Evolutionary conservation across 2,329 filamentous ascomycete genomes (phyloP).

Genomic region (Kalaharituber pfeilii): DNA sequence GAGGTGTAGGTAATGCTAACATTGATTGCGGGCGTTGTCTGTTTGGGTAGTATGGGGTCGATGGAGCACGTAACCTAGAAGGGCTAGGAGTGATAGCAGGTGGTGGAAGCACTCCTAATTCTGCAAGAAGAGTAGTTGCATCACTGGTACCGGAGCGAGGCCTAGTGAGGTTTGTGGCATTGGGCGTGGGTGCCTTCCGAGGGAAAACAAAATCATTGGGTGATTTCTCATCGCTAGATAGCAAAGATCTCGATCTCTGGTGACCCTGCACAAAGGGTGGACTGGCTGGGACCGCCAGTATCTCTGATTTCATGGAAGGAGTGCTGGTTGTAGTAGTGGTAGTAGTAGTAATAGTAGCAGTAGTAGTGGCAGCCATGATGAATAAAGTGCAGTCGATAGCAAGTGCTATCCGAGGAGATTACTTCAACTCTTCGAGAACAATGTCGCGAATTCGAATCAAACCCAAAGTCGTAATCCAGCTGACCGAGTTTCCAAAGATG

Average conservation of each 20-base stretch:
- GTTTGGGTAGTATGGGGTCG: neutral
- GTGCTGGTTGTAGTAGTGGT: neutral
- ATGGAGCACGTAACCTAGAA: neutral
- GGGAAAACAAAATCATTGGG: neutral
- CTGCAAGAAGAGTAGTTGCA: constrained; percentile 1
- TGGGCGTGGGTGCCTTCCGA: neutral
- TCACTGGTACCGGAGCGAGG: neutral
- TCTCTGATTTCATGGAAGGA: neutral
- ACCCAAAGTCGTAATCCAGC: constrained; percentile 1
- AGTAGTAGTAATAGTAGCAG: neutral
- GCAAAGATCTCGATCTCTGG: neutral
- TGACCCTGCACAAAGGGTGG: neutral
- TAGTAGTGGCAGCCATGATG: neutral
- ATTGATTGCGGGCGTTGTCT: neutral
- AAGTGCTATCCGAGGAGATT: neutral
- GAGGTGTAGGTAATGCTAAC: neutral
- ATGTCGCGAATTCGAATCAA: neutral
- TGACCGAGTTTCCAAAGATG: neutral
- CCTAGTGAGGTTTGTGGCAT: neutral
- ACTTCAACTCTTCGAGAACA: neutral
- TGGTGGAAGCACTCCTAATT: neutral
- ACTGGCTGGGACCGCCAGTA: neutral
- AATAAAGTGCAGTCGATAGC: neutral
- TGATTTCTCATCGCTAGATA: neutral
- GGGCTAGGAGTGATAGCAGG: neutral